Base-by-base conservation (phyloP, 495 filamentous ascomycete genomes). In the Neurospora terricola region DNA sequence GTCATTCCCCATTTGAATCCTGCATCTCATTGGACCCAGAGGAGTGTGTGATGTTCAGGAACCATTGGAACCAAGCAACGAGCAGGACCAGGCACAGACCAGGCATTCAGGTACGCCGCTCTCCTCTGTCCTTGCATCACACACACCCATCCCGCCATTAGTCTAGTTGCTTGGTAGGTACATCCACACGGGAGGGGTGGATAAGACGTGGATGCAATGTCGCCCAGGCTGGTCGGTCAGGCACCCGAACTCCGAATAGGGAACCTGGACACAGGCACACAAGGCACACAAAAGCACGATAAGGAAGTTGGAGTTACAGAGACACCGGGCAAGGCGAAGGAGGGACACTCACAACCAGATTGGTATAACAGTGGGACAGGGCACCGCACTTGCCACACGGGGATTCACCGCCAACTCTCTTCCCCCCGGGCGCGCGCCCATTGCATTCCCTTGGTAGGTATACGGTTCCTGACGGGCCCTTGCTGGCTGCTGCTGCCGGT, bases 71-170 rank as follows among this genome's bases (percentile, higher is more conserved):
- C 12, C 54, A 62, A 62, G 54, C 54, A 62, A 30, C 5, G 12
- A 62, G 23, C 54, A 27, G 48, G 11, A 36, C n/a, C 70, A 62
- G 71, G 38, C 72, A 73, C 72, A 73, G 5, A 2, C 11, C 48
- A 72, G 27, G 27, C 37, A 42, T 21, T 68, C 71, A 72, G 71
- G 71, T 72, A 45, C 71, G 54, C 27, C 14, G 27, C 54, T 62
- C 54, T 62, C 54, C 23, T 18, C 54, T 62, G 45, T 54, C 21
- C 45, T 18, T 34, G 54, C 54, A 62, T 66, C 23, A 34, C 27
- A 45, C 45, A 30, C 27, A 62, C 27, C 54, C 27, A 16, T 62
- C 34, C 27, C 54, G 27, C 54, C 27, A 59, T 45, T n/a, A 16
- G 37, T 38, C n/a, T n/a, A 16, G 37, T 38, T 40, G 38, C 38